A percentile compares a stretch with the other conserved stretches of the same genome.
These are phyloP conservation scores for Phlebiopsis gigantea DNA, from an alignment of 768 basidiomycete species.

Conservation along the genomic window DNA sequence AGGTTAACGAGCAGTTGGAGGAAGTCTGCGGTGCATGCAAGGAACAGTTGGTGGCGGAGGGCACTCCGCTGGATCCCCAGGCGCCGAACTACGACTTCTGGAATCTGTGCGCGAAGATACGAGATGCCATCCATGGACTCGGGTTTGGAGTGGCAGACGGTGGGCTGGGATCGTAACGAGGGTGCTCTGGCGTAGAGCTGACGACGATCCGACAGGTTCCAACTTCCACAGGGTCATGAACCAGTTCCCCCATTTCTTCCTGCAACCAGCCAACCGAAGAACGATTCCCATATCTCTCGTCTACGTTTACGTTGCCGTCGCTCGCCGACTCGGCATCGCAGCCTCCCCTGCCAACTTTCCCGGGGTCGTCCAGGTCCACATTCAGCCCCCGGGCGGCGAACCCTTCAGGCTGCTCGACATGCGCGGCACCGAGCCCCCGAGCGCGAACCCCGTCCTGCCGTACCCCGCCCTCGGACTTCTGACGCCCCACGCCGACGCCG, in stretches of 20 bases:
- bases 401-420: conserved; percentile 44
- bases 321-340: conserved; percentile 42
- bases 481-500: background rate
- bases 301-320: conserved; percentile 52
- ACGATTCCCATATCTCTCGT: conserved; percentile 58
- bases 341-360: conserved; percentile 57
- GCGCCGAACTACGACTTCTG: conserved; percentile 29
- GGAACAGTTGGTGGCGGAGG: conserved; percentile 27
- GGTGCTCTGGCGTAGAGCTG: background rate
- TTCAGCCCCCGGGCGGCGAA: conserved; percentile 32
- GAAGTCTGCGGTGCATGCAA: conserved; percentile 36
- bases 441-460: too few species aligned
- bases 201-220: conserved; percentile 23
- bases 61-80: conserved; percentile 25
- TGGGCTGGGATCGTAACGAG: conserved; percentile 23
- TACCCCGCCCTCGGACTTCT: too few species aligned
- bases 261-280: conserved; percentile 37
- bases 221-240: conserved; percentile 41
- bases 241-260: conserved; percentile 56
- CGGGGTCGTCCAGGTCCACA: conserved; percentile 45
- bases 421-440: conserved; percentile 14
- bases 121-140: conserved; percentile 42
- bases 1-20: conserved; percentile 40
- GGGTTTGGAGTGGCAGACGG: conserved; percentile 42
- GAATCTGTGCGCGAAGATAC: conserved; percentile 38